Base-by-base conservation (phyloP, 495 filamentous ascomycete genomes). In the Penicillium salamii region DNA sequence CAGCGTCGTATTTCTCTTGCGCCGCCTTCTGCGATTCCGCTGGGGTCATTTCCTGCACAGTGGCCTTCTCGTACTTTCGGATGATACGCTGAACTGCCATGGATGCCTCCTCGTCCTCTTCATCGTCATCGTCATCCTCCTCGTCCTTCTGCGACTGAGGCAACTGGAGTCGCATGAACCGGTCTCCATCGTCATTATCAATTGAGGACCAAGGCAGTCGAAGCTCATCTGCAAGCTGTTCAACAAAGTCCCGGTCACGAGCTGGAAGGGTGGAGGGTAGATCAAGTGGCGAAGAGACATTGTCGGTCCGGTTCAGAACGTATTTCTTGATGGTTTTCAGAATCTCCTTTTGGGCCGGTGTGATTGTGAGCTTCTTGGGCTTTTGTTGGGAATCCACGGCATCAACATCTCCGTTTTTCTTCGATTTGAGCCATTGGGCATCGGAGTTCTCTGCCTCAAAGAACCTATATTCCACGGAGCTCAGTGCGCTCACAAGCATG, bases 361-460 rank as follows among this genome's bases (percentile, higher is more conserved):
- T 88, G 53, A 97, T 76, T 7, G 89, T 83, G 26, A 95, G 55
- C 17, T 59, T 58, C 50, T 71, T 82, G 0, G 80, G 74, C 59
- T 83, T 86, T 42, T 79, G 71, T 66, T 86, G 77, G 5, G 79
- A 72, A 45, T 88, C 81, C 19, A 83, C 29, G 29, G 29, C 29
- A 80, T 18, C 59, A 56, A 8, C 62, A 24, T 34, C 50, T 4
- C 55, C 65, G 23, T 63, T 66, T 24, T 63, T 63, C 71, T 97
- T 99, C 20, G 86, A 83, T 54, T 88, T 90, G 49, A 97, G 82
- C 93, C 93, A 99, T 54, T 81, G 83, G 12, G 86, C 85, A 67
- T 97, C 89, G n/a, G 87, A 78, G 58, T 86, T 83, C 57, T 96
- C 95, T 7, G 84, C 77, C 60, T 97, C 91, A 57, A 97, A 99